phyloP scores from a whole-genome alignment of 148 eudicot genomes.

The Fagopyrum tataricum region DNA sequence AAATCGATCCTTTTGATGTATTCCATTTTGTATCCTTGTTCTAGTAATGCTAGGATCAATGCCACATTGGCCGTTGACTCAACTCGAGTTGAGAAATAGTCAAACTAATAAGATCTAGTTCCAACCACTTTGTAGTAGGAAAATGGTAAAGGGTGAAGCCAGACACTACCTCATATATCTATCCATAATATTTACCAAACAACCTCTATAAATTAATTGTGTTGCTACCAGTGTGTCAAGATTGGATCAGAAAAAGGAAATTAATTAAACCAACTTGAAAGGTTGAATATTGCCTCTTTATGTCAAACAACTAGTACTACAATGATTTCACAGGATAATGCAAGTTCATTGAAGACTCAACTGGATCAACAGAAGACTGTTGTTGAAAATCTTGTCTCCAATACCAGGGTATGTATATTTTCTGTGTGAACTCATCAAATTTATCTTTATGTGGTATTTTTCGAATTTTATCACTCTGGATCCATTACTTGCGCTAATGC shows the following conservation, averaged over 20 bases:
- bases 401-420: constrained; percentile 62
- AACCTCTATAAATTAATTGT: neutral
- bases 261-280: neutral
- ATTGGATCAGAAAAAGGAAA: neutral
- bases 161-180: neutral
- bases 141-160: neutral
- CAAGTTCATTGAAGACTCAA: constrained; percentile 73
- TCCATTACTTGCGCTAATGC: neutral
- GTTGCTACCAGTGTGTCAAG: neutral
- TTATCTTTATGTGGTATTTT: neutral
- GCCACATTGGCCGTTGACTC: neutral
- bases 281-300: neutral
- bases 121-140: neutral
- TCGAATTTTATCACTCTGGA: neutral
- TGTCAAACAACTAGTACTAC: neutral
- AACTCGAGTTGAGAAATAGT: neutral
- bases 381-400: constrained; percentile 91
- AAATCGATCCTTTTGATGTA: neutral
- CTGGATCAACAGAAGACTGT: constrained; percentile 90
- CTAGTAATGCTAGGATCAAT: neutral
- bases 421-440: neutral
- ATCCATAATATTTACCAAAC: neutral
- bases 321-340: constrained; percentile 63
- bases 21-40: neutral
- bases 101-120: neutral